Conservation (phyloP, 305 asterid species). For the Fraxinus sp. region DNA sequence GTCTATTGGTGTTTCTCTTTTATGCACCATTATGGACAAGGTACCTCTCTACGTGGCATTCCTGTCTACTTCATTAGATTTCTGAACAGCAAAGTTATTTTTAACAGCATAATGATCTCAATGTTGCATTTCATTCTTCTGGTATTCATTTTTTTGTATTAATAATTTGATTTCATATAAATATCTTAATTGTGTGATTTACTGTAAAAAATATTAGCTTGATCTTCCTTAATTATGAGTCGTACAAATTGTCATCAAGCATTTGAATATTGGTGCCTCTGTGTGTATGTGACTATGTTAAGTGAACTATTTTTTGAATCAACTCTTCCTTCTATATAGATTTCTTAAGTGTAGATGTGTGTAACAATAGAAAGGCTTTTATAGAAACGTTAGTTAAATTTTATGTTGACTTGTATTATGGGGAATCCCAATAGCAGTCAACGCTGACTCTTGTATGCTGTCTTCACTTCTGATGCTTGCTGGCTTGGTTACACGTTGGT, state of each 20-base stretch:
- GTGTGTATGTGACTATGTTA: background rate
- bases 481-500: background rate
- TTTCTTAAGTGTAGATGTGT: background rate
- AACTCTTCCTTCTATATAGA: constrained; percentile 2
- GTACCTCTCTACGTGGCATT: constrained; percentile 39
- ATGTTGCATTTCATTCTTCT: constrained; percentile 9
- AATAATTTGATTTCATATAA: constrained; percentile 2
- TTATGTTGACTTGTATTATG: background rate
- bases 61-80: constrained; percentile 5
- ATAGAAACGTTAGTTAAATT: background rate
- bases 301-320: constrained; percentile 5
- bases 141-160: constrained; percentile 1
- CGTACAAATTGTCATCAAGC: background rate
- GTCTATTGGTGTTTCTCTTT: constrained; percentile 80
- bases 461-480: background rate
- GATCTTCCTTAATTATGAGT: background rate
- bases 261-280: constrained; percentile 5
- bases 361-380: background rate
- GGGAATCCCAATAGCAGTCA: background rate
- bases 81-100: background rate
- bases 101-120: background rate
- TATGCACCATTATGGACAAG: constrained; percentile 91
- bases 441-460: background rate
- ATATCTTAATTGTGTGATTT: background rate
- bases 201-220: background rate